Base-by-base conservation (phyloP, 352 stramenopile species). In the Phytophthora syringae region DNA sequence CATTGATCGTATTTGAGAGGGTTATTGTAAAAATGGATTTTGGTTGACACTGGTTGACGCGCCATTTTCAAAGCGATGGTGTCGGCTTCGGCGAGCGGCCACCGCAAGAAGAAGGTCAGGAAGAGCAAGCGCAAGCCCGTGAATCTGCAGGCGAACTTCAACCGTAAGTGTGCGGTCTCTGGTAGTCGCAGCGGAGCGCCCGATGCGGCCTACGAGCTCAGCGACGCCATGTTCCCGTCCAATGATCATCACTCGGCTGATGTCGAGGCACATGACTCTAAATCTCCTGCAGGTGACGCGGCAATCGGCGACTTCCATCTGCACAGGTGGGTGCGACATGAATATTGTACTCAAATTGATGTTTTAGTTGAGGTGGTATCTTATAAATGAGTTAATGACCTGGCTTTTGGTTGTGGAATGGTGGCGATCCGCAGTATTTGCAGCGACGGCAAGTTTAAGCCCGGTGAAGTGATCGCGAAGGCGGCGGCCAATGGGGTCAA, bases 131-230 rank as follows among this genome's bases (percentile, higher is more conserved):
- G 86, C 64, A 92, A 90, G 65, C 68, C 86, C 60, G 86, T 95
- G 62, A 95, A 95, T 58, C 67, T 95, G 53, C 83, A 93, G 70
- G 68, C 83, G 45, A 90, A 93, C 57, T 95, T 92, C 44, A 84
- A 82, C 60, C 80, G 86, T 95, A 95, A 95, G 86, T 95, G 84
- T 55, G 68, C 56, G 25, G 50, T 73, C 7, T 45, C 50, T 39
- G 48, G 25, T 7, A 44, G 28, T 57, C 53, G 39, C 7, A 47
- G 32, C 20, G 22, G n/a, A 42, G 25, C 58, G 22, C 7, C 15
- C 21, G 49, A 45, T 24, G 52, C 52, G 28, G 24, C 54, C 16
- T 72, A 82, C 30, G 67, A 79, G 34, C 61, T 92, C 30, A 73
- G 69, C 56, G 79, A 79, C 67, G 80, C 89, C 72, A 91, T 95